phyloP scores from a whole-genome alignment of 768 basidiomycete species.

The Russula ochroleuca region DNA sequence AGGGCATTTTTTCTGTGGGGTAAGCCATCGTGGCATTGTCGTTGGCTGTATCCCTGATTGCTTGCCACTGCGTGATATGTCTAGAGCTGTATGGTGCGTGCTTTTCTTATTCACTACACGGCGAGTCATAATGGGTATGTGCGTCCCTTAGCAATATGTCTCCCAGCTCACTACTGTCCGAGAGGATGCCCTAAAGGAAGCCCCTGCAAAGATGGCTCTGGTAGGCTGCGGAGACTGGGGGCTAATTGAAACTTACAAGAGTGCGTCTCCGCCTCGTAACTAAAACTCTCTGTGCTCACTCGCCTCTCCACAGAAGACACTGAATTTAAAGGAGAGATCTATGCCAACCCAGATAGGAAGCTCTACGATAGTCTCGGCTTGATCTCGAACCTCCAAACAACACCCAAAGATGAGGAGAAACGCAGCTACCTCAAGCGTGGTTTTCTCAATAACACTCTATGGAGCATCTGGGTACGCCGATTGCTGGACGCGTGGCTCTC shows the following conservation, averaged over 20 bases:
- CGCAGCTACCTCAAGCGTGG: constrained; percentile 21
- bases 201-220: constrained; percentile 11
- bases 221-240: constrained; percentile 26
- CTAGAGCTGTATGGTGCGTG: constrained; percentile 20
- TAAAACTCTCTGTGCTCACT: background rate
- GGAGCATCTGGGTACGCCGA: constrained; percentile 22
- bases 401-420: constrained; percentile 17
- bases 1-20: constrained; percentile 28
- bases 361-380: constrained; percentile 23
- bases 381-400: constrained; percentile 20
- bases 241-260: constrained; percentile 24
- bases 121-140: background rate
- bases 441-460: constrained; percentile 10
- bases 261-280: background rate
- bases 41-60: background rate
- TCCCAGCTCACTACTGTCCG: constrained; percentile 20
- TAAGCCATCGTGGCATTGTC: background rate
- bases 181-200: constrained; percentile 18
- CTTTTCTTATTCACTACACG: background rate
- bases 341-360: constrained; percentile 25
- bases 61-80: background rate
- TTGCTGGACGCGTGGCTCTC: background rate
- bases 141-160: constrained; percentile 23
- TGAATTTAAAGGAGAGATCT: constrained; percentile 23
- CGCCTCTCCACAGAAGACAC: constrained; percentile 5